These are phyloP conservation scores for Nitzschia sp. DNA, from an alignment of 108 stramenopile species.

Conservation along the genomic window DNA sequence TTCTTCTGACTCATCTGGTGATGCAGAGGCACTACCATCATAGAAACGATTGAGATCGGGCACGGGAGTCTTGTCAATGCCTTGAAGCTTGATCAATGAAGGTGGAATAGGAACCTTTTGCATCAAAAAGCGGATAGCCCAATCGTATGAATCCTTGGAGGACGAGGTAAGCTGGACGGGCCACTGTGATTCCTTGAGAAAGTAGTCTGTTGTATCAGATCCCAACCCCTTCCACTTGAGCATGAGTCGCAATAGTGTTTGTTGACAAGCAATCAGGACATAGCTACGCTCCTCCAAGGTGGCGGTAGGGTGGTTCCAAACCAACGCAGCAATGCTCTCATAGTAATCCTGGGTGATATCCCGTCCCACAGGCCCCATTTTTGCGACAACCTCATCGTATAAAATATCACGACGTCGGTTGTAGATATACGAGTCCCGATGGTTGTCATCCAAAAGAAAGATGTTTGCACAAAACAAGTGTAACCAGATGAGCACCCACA, in stretches of 20 bases:
- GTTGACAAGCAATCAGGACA: constrained; percentile 36
- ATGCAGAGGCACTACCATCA: too few species aligned
- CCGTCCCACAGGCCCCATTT: constrained; percentile 9
- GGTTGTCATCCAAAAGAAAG: constrained; percentile 31
- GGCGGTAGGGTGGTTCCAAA: constrained; percentile 13
- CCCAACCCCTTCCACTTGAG: constrained; percentile 26
- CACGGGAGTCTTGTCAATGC: too few species aligned
- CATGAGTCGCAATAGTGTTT: constrained; percentile 35
- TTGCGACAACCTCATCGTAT: constrained; percentile 15
- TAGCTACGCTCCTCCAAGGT: constrained; percentile 33
- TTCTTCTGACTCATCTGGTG: too few species aligned
- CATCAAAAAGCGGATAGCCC: constrained; percentile 26
- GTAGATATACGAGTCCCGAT: constrained; percentile 4
- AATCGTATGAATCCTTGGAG: constrained; percentile 13
- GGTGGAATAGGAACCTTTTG: constrained; percentile 16
- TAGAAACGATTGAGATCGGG: too few species aligned
- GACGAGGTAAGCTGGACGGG: constrained; percentile 5
- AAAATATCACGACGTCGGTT: constrained; percentile 22
- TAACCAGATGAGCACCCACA: constrained; percentile 20
- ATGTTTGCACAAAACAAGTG: constrained; percentile 19
- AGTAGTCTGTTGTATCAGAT: constrained; percentile 6
- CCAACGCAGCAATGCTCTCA: constrained; percentile 6
- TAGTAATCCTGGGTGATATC: constrained; percentile 27
- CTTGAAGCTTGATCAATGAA: neutral
- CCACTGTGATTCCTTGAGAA: constrained; percentile 28